These are phyloP conservation scores for Pharus latifolius DNA, from an alignment of 176 grass and related monocot species.

Conservation along the genomic window DNA sequence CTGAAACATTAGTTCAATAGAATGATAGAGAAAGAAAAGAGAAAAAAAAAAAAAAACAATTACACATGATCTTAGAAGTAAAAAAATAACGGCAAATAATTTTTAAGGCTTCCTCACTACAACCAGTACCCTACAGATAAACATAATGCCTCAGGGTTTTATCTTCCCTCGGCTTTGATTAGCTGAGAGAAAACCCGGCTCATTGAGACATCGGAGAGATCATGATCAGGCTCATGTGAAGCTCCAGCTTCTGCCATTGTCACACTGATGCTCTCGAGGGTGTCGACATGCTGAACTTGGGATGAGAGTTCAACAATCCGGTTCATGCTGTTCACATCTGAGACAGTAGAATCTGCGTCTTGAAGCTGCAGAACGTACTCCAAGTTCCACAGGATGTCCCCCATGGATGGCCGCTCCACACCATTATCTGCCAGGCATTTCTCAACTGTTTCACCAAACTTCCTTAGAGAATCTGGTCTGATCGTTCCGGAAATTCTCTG, in stretches of 20 bases:
- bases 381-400: constrained; percentile 88
- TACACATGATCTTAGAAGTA: constrained; percentile 29
- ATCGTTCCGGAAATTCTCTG: constrained; percentile 50
- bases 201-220: constrained; percentile 72
- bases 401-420: constrained; percentile 74
- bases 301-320: constrained; percentile 59
- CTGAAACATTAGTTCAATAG: constrained; percentile 15
- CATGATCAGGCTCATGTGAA: constrained; percentile 32
- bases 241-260: constrained; percentile 38
- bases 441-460: constrained; percentile 84
- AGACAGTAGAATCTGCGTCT: constrained; percentile 38
- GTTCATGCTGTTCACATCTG: constrained; percentile 76
- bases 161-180: constrained; percentile 88
- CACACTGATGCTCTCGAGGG: constrained; percentile 34
- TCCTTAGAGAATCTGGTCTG: constrained; percentile 73
- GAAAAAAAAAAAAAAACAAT: constrained; percentile 4
- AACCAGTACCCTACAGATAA: constrained; percentile 18
- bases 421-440: constrained; percentile 86
- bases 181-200: constrained; percentile 88
- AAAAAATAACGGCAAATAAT: constrained; percentile 20
- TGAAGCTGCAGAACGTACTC: constrained; percentile 88
- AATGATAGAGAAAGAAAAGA: background rate
- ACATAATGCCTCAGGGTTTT: background rate
- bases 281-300: constrained; percentile 20
- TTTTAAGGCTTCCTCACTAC: constrained; percentile 7